phyloP scores from a whole-genome alignment of 129 eudicot genomes.

The Artemisia argyi region DNA sequence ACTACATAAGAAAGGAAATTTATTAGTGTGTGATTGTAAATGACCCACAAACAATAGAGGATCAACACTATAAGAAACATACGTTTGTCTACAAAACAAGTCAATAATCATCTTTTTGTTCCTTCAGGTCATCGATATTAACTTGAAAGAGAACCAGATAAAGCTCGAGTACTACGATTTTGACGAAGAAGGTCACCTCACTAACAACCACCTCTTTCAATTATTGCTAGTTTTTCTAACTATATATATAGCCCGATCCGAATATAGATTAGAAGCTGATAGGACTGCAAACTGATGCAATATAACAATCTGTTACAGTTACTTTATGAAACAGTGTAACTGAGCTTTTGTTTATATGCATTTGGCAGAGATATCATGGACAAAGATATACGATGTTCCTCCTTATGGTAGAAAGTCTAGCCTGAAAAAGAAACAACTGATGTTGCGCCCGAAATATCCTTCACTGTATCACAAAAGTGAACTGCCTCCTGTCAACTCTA shows the following conservation, averaged over 20 bases:
- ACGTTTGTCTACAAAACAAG: no score
- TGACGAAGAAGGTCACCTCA: constrained; percentile 40
- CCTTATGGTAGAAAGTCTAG: constrained; percentile 21
- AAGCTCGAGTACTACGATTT: constrained; percentile 42
- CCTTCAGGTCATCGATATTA: constrained; percentile 33
- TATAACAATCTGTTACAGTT: no score
- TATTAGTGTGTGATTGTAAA: no score
- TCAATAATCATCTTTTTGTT: background rate
- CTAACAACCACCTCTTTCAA: background rate
- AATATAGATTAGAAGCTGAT: background rate
- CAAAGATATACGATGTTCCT: constrained; percentile 37
- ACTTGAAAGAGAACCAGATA: constrained; percentile 14
- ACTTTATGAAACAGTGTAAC: no score
- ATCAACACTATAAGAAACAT: no score
- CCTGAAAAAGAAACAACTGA: constrained; percentile 33
- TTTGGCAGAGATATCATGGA: constrained; percentile 39
- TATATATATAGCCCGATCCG: background rate
- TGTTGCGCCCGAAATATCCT: constrained; percentile 68
- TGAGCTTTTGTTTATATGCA: constrained; percentile 1
- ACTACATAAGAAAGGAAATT: no score
- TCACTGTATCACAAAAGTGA: constrained; percentile 25
- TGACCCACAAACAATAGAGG: no score
- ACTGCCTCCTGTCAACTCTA: constrained; percentile 27
- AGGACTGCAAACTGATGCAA: no score
- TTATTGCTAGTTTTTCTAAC: background rate